A percentile compares a stretch with the other conserved stretches of the same genome.
Conservation (phyloP, 192 early-diverging fungal genomes). For the Entomortierella beljakovae region DNA sequence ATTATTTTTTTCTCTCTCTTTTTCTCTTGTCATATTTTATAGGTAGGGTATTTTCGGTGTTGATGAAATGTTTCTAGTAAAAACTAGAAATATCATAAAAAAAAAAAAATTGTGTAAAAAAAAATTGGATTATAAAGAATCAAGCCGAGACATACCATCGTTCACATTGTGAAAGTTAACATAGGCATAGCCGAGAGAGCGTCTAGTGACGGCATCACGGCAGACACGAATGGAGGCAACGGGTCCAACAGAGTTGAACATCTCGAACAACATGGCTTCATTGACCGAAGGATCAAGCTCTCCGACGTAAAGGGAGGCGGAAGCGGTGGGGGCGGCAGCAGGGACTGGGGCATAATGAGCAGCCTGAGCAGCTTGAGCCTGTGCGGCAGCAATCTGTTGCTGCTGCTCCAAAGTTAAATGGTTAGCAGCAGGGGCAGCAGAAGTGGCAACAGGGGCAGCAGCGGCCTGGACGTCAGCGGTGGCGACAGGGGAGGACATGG, state of each 20-base stretch:
- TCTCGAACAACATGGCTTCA: conserved; percentile 97
- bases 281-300: conserved; percentile 97
- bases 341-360: conserved; percentile 57
- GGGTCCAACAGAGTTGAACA: conserved; percentile 95
- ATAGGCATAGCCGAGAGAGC: conserved; percentile 97
- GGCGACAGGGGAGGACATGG: conserved; percentile 39
- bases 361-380: conserved; percentile 57
- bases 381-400: conserved; percentile 63
- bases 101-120: background rate
- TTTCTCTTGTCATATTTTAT: too few species aligned
- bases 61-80: too few species aligned
- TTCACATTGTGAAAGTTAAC: conserved; percentile 96
- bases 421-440: conserved; percentile 57
- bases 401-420: conserved; percentile 61
- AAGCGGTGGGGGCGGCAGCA: conserved; percentile 62
- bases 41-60: too few species aligned
- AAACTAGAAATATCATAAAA: background rate
- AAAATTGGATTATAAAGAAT: background rate
- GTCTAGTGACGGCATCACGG: conserved; percentile 96
- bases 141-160: conserved; percentile 78
- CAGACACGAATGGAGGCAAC: conserved; percentile 98
- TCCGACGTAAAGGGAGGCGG: conserved; percentile 94
- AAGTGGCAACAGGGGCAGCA: conserved; percentile 45
- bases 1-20: too few species aligned
- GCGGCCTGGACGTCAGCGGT: conserved; percentile 54